A percentile compares a stretch with the other conserved stretches of the same genome.
Evolutionary conservation across 169 alveolate species (phyloP).

Genomic region (Plasmodium sp.): DNA sequence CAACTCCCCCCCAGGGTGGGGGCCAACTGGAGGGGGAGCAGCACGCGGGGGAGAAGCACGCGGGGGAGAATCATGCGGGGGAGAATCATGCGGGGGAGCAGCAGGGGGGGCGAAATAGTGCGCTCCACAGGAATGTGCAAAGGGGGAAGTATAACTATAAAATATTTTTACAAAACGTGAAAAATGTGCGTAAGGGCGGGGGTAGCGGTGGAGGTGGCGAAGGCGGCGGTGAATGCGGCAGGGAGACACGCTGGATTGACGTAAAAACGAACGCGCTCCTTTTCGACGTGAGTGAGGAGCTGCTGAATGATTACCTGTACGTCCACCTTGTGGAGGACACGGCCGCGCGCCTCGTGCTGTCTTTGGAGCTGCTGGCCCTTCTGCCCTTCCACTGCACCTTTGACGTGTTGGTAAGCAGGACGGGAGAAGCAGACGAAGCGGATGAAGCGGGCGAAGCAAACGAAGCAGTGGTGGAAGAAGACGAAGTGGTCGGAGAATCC

Average conservation of each 20-base stretch:
- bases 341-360: background rate
- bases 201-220: background rate
- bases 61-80: no score
- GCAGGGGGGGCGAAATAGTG: background rate
- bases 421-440: background rate
- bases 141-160: slow-evolving; percentile 29
- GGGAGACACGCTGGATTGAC: background rate
- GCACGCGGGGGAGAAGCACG: no score
- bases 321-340: slow-evolving; percentile 38
- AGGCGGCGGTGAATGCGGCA: background rate
- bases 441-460: background rate
- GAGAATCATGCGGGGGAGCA: no score
- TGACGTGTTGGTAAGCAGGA: slow-evolving; percentile 9
- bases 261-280: slow-evolving; percentile 16
- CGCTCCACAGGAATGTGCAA: slow-evolving; percentile 37
- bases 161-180: slow-evolving; percentile 48
- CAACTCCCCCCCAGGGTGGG: background rate
- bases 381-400: slow-evolving; percentile 67
- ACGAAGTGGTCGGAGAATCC: background rate
- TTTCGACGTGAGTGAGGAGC: slow-evolving; percentile 25
- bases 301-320: slow-evolving; percentile 38
- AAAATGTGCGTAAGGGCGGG: background rate
- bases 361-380: slow-evolving; percentile 38
- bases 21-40: background rate
- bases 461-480: background rate